phyloP scores from a whole-genome alignment of 1,284 basidiomycete species.

The Testicularia cyperi region DNA sequence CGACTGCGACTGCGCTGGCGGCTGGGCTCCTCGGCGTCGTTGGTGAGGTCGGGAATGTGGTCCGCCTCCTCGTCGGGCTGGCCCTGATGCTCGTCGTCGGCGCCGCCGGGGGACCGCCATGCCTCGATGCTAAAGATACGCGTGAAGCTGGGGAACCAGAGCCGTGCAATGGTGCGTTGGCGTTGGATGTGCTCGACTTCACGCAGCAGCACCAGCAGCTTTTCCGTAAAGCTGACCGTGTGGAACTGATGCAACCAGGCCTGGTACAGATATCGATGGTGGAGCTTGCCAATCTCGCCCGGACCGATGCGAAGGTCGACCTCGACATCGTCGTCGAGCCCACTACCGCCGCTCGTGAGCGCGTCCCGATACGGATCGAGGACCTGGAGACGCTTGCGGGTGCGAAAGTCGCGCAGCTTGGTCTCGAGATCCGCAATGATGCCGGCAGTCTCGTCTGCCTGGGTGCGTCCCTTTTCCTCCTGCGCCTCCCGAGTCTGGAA shows the following conservation, averaged over 20 bases:
- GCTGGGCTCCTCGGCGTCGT: constrained; percentile 12
- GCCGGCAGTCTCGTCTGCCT: constrained; percentile 28
- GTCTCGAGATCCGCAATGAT: constrained; percentile 62
- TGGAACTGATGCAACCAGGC: constrained; percentile 73
- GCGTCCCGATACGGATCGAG: constrained; percentile 66
- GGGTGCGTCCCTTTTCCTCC: constrained; percentile 9
- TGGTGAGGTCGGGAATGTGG: constrained; percentile 26
- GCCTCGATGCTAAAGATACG: constrained; percentile 62
- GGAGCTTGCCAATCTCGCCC: constrained; percentile 31
- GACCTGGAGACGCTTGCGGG: constrained; percentile 66
- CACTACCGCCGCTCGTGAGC: constrained; percentile 3
- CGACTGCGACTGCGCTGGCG: constrained; percentile 18
- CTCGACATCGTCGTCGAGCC: constrained; percentile 9
- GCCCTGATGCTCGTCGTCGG: constrained; percentile 9
- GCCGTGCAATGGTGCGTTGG: constrained; percentile 63
- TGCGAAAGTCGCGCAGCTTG: constrained; percentile 65
- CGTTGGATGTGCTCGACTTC: constrained; percentile 68
- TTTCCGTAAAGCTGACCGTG: constrained; percentile 28
- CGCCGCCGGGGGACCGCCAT: constrained; percentile 61
- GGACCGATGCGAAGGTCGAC: constrained; percentile 24
- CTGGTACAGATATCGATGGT: constrained; percentile 64
- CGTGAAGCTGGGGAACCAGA: constrained; percentile 71
- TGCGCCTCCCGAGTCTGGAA: constrained; percentile 10
- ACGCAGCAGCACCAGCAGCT: constrained; percentile 64
- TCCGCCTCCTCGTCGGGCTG: constrained; percentile 34